Evolutionary conservation across 2,329 filamentous ascomycete genomes (phyloP).

Genomic region (Arthrinium puccinioides): DNA sequence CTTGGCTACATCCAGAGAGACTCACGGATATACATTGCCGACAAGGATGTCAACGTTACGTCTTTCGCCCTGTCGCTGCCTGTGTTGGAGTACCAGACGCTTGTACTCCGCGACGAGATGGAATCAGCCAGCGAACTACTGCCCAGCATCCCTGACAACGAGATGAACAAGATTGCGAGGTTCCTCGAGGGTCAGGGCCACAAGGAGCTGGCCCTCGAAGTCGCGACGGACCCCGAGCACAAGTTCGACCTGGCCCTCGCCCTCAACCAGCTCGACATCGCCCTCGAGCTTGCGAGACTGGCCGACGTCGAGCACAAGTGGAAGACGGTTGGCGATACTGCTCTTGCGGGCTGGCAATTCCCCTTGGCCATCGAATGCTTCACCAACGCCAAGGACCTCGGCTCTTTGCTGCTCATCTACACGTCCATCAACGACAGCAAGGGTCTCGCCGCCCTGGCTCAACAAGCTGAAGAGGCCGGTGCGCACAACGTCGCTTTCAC

Average conservation of each 20-base stretch:
- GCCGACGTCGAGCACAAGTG: conserved; percentile 93
- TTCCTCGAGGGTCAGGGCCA: conserved; percentile 97
- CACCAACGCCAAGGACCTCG: conserved; percentile 80
- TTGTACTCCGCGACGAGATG: conserved; percentile 89
- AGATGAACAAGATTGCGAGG: conserved; percentile 95
- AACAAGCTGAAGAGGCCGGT: conserved; percentile 67
- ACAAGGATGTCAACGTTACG: conserved; percentile 90
- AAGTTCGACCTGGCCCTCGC: conserved; percentile 88
- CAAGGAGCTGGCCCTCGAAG: conserved; percentile 90
- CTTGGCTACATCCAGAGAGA: conserved; percentile 93
- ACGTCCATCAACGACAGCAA: conserved; percentile 74
- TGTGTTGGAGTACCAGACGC: conserved; percentile 93
- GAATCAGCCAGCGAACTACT: conserved; percentile 84
- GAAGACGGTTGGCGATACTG: conserved; percentile 94
- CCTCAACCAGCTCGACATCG: conserved; percentile 77
- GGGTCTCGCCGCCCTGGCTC: conserved; percentile 65
- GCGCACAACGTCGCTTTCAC: conserved; percentile 92
- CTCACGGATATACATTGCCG: conserved; percentile 87
- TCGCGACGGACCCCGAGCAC: conserved; percentile 91
- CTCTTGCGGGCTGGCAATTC: conserved; percentile 80
- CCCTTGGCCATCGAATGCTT: conserved; percentile 89
- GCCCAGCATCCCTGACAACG: conserved; percentile 75
- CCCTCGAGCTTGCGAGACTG: conserved; percentile 73
- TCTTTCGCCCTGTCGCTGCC: conserved; percentile 87
- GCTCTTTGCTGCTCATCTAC: conserved; percentile 81